Conservation (phyloP, 148 eudicot genomes). For the Chenopodium berlandieri region DNA sequence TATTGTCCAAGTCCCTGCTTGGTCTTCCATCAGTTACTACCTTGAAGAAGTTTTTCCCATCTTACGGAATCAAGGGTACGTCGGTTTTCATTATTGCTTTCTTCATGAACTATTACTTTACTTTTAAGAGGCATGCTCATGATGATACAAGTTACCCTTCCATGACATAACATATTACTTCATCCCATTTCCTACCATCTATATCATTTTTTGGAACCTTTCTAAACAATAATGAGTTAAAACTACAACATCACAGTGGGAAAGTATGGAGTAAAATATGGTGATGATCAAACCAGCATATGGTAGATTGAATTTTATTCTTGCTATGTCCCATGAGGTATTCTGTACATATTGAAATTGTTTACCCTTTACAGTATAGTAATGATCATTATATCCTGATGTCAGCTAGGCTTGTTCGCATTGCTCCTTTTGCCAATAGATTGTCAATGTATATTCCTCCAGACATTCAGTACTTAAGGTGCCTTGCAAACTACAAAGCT, state of each 20-base stretch:
- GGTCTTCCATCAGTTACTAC: slow-evolving; percentile 68
- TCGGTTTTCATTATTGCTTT: not conserved
- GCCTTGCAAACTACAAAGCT: slow-evolving; percentile 76
- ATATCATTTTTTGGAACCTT: not conserved
- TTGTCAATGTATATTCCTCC: slow-evolving; percentile 67
- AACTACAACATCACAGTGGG: not conserved
- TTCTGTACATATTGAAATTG: not conserved
- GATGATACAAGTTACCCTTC: not conserved
- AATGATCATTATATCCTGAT: slow-evolving; percentile 15
- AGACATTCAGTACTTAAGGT: slow-evolving; percentile 62
- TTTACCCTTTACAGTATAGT: not conserved
- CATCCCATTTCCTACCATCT: not conserved
- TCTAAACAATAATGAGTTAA: too few relatives aligned
- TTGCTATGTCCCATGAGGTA: slow-evolving; percentile 12
- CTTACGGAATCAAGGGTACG: slow-evolving; percentile 61
- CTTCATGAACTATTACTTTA: not conserved
- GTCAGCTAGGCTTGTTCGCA: slow-evolving; percentile 59
- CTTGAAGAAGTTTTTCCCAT: slow-evolving; percentile 60
- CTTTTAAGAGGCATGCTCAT: not conserved
- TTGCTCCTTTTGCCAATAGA: slow-evolving; percentile 90
- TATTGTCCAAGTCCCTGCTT: slow-evolving; percentile 60
- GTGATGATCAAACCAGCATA: not conserved
- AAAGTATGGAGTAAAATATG: not conserved
- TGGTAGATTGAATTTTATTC: not conserved
- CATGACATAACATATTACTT: not conserved